These are phyloP conservation scores for Venturia aucupariae DNA, from an alignment of 2,329 filamentous ascomycete genomes.

Conservation along the genomic window DNA sequence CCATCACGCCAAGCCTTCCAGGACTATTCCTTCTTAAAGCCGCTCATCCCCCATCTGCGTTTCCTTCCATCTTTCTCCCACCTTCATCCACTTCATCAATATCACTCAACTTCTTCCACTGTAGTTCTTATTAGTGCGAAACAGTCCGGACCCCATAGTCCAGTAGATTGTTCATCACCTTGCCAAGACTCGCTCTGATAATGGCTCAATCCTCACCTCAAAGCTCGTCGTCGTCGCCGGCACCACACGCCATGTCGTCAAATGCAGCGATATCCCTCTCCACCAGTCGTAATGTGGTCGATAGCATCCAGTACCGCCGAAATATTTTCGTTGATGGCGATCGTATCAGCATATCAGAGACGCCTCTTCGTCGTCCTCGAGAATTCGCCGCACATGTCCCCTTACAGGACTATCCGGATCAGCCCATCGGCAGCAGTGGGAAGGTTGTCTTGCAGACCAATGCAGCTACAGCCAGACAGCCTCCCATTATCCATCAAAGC, in stretches of 20 bases:
- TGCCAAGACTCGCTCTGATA: not conserved
- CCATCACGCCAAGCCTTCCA: constrained; percentile 11
- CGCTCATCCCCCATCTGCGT: not conserved
- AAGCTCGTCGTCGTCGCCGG: constrained; percentile 9
- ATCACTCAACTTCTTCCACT: not conserved
- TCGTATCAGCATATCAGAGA: constrained; percentile 5
- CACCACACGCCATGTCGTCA: not conserved
- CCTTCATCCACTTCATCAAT: not conserved
- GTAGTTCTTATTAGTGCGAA: not conserved
- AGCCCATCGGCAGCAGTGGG: not conserved
- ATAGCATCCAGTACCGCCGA: not conserved
- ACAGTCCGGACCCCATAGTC: not conserved
- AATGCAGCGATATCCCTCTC: not conserved
- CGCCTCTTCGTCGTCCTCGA: not conserved
- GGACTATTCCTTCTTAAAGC: constrained; percentile 12
- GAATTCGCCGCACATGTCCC: not conserved
- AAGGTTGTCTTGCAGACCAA: not conserved
- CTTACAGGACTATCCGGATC: not conserved
- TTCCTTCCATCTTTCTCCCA: not conserved
- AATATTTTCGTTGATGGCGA: constrained; percentile 5
- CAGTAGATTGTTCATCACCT: not conserved
- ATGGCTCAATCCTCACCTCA: constrained; percentile 1
- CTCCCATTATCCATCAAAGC: not conserved
- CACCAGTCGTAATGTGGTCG: not conserved
- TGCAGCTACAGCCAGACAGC: not conserved